Base-by-base conservation (phyloP, 352 stramenopile genomes). In the Thalassiosira ordinaria region DNA sequence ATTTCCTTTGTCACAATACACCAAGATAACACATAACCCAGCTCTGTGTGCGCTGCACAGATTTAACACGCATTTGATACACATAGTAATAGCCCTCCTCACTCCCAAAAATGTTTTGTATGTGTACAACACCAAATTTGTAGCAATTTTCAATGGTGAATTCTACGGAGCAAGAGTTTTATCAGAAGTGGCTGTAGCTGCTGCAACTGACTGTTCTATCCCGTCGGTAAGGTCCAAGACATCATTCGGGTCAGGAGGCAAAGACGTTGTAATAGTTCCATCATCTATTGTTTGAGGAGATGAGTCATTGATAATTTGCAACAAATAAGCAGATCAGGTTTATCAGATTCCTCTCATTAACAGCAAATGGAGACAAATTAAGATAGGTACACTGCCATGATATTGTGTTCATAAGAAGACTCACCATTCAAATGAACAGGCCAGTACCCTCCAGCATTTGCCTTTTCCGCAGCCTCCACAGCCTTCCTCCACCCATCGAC, bases 401-500 rank as follows among this genome's bases (percentile, higher is more conserved):
- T n/a, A n/a, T n/a, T n/a, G n/a, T n/a, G n/a, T n/a, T n/a, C n/a
- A 39, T 35, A 8, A 71, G 13, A 22, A 60, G 26, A 67, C 78
- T 76, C 60, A 86, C 74, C 79, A 64, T 77, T 88, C 4, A 88
- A 44, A 59, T 85, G 66, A 24, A 91, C 74, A 18, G 84, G 84
- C 81, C 78, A 89, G 67, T 91, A 88, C 14, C 72, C 72, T 35
- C 69, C 70, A 22, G 65, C 53, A 52, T 82, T 63, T 11, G 73
- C 74, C 37, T 66, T 59, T 44, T 89, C 72, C 0, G 82, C 85
- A 47, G 65, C 52, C 64, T 78, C 47, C 29, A 91, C 75, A 11
- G 85, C 85, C 56, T 73, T 80, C 33, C 73, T 85, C 70, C 62
- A 89, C 0, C 78, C 68, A 6, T 88, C 82, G 5, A 89, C 52